Base-by-base conservation (phyloP, 176 grass and related monocot species). In the Tillandsia leiboldiana region DNA sequence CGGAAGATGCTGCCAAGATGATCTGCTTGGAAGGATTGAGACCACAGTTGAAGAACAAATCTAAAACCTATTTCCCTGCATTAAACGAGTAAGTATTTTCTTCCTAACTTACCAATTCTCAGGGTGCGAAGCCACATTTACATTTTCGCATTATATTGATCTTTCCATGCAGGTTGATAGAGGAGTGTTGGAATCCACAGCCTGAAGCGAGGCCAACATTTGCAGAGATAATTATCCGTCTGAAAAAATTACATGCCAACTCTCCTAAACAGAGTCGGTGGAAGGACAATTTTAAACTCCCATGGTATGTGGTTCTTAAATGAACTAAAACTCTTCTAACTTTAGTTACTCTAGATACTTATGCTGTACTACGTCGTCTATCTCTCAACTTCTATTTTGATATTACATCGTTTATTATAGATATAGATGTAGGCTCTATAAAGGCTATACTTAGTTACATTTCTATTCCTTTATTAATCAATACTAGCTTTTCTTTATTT, bases 271-370 rank as follows among this genome's bases (percentile, higher is more conserved):
- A 76, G 62, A 71, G 48, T 65, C 75, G 83, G 20, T 91, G 88
- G 92, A 96, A 66, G 79, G 88, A 85, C 78, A 85, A 72, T 59
- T 87, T 96, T 50, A 96, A 91, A 73, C 72, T 91, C 29, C 92
- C 83, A 57, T 96, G 86, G 92, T 91, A 80, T 57, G 69, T 58
- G 24, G 18, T 22, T 70, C 77, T 76, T 33, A 48, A 51, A 49
- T 61, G 33, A 61, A 22, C 56, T 61, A 4, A 61, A 18, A 15
- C 56, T 61, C 17, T 1, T 2, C 18, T 7, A 61, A 61, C 56
- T 23, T 17, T 6, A 4, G 0, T 1, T 20, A n/a, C 6, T 58
- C 17, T 20, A 58, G 1, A 14, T 18, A 2, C 3, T 58, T 18
- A 58, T 58, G 54, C 54, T 58, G 15, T 59, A 14, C 20, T 59